phyloP scores from a whole-genome alignment of 1,284 basidiomycete species.

The Sanghuangporus baumii region DNA sequence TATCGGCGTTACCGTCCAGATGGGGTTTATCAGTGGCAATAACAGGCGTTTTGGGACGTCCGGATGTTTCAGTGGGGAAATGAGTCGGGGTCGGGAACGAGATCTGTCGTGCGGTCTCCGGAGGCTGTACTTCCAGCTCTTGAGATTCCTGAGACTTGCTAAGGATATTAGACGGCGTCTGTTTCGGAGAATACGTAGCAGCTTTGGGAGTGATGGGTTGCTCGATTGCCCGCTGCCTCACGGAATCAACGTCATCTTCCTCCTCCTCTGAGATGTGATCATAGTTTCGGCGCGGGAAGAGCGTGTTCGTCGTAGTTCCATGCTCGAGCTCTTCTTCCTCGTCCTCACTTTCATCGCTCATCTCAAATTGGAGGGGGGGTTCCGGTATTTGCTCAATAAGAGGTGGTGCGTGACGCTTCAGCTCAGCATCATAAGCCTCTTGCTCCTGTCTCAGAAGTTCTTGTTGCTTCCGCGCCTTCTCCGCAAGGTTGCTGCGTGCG shows the following conservation, averaged over 20 bases:
- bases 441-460: constrained; percentile 49
- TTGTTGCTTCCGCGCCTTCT: constrained; percentile 53
- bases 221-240: constrained; percentile 14
- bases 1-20: constrained; percentile 2
- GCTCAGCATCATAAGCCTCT: constrained; percentile 35
- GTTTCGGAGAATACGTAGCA: not conserved
- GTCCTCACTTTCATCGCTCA: constrained; percentile 76
- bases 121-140: constrained; percentile 3
- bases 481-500: constrained; percentile 64
- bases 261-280: constrained; percentile 64
- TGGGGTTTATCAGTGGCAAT: constrained; percentile 15
- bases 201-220: constrained; percentile 6
- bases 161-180: constrained; percentile 1
- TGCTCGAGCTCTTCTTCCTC: constrained; percentile 44
- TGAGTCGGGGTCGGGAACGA: constrained; percentile 10
- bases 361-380: constrained; percentile 69
- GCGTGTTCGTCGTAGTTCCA: constrained; percentile 8
- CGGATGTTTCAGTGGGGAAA: not conserved
- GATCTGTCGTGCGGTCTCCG: constrained; percentile 14
- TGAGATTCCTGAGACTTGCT: constrained; percentile 1
- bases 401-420: constrained; percentile 6
- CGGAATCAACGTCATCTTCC: constrained; percentile 39
- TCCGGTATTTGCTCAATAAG: constrained; percentile 33
- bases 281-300: constrained; percentile 29
- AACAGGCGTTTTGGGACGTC: not conserved